Evolutionary conservation across 2,329 filamentous ascomycete species (phyloP).

Genomic region (Penicillium verrucosum): DNA sequence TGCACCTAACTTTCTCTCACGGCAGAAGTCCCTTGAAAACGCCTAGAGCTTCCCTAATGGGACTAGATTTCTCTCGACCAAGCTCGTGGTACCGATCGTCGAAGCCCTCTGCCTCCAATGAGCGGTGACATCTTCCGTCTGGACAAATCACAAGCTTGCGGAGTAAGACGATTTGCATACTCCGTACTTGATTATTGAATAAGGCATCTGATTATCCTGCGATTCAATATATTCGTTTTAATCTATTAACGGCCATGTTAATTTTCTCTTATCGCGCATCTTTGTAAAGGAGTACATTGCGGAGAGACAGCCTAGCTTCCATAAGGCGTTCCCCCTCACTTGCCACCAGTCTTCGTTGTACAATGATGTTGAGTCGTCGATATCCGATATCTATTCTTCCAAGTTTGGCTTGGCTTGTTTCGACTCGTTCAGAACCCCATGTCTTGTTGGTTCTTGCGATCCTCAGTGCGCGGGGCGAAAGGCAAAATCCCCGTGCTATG

Average conservation of each 20-base stretch:
- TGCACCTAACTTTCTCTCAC: background rate
- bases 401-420: background rate
- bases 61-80: slow-evolving; percentile 19
- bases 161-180: slow-evolving; percentile 3
- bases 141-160: slow-evolving; percentile 21
- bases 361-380: background rate
- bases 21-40: slow-evolving; percentile 10
- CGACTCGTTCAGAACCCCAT: background rate
- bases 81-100: slow-evolving; percentile 16
- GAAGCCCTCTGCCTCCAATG: slow-evolving; percentile 9
- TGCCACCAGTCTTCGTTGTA: background rate
- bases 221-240: background rate
- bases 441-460: slow-evolving; percentile 3
- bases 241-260: background rate
- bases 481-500: background rate
- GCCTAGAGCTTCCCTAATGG: slow-evolving; percentile 28
- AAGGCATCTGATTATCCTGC: background rate
- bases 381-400: background rate
- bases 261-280: slow-evolving; percentile 2
- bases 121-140: background rate
- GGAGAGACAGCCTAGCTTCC: background rate
- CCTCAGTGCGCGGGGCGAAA: slow-evolving; percentile 8
- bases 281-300: background rate
- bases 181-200: background rate
- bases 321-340: background rate